Evolutionary conservation across 768 basidiomycete genomes (phyloP), one percentile per base, ranked within the genome.

Genomic region (Lactifluus rugatus): DNA sequence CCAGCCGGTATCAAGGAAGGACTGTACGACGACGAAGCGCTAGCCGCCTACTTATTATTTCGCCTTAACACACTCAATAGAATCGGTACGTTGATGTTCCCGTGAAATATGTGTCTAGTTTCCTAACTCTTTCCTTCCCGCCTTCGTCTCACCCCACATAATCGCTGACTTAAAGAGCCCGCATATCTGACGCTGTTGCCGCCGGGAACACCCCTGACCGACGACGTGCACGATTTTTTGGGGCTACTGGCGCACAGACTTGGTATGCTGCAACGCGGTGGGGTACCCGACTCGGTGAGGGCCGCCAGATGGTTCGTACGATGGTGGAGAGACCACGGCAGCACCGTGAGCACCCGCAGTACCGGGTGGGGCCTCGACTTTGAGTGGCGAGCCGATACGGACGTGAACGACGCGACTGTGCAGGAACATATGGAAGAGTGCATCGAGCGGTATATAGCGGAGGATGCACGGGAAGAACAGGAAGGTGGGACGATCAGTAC

Each of bases 1-100:
- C 61, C 63, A 93, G 91, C 91, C 70, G 92, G 93, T 21, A 93
- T 97, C 74, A 96, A 96, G 71, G 91, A 93, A 75, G 84, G 88
- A 23, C 70, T 96, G 57, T 93, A 94, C 69, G 89, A 93, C 69
- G 76, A 82, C 61, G 89, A 95, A 69, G 76, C 85, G 2, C 77
- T 95, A 46, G 90, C 89, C 31, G 80, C 87, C 50, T 98, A 96
- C 75, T 76, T 97, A 28, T 71, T 95, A 26, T 93, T 89, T 70
- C 78, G 88, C 62, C 74, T 97, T 61, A 94, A 92, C 70, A 71
- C 87, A 42, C 75, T 91, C 56, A 80, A 90, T 70, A 85, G 86
- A 25, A 71, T 77, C 32, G 73, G 89, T 91, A 67, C 70, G 84
- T 76, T 41, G 48, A 13, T 14, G 9, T 31, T 23, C 44, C 14